These are phyloP conservation scores for Phoenix roebelenii DNA, from an alignment of 176 grass and related monocot genomes.

Conservation along the genomic window DNA sequence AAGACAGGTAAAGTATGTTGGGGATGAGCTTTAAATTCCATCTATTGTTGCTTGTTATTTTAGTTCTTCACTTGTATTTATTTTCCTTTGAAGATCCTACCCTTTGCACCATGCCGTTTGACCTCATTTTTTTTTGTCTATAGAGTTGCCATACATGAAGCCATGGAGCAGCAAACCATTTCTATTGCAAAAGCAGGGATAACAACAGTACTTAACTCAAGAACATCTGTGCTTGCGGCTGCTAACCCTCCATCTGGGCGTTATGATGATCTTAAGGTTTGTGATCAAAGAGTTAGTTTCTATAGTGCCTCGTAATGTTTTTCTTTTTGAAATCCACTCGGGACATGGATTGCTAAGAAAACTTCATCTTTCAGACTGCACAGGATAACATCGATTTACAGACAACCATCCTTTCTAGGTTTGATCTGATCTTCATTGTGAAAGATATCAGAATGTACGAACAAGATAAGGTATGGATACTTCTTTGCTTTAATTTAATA, in stretches of 20 bases:
- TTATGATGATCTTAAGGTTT: slow-evolving; percentile 93
- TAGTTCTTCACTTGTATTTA: neutral
- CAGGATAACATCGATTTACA: slow-evolving; percentile 98
- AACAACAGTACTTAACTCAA: slow-evolving; percentile 90
- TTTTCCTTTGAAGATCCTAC: neutral
- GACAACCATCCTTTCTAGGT: slow-evolving; percentile 94
- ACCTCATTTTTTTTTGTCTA: neutral
- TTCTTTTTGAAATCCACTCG: neutral
- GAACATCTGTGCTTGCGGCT: slow-evolving; percentile 96
- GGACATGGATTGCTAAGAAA: slow-evolving; percentile 1
- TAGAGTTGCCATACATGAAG: slow-evolving; percentile 98
- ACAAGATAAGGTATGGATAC: slow-evolving; percentile 79
- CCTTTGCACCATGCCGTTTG: neutral
- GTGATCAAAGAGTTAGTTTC: neutral
- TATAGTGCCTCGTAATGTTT: neutral
- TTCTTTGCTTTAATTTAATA: neutral
- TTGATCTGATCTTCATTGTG: slow-evolving; percentile 96
- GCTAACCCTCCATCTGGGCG: slow-evolving; percentile 88
- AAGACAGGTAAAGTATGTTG: slow-evolving; percentile 55
- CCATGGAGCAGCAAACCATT: slow-evolving; percentile 98
- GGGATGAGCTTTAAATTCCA: neutral
- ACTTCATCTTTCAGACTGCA: slow-evolving; percentile 46
- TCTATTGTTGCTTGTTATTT: neutral
- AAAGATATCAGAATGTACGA: slow-evolving; percentile 88
- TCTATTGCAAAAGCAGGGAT: slow-evolving; percentile 99